Percentiles rank a stretch among this genome's conserved stretches.
phyloP scores from a whole-genome alignment of 495 filamentous ascomycete genomes.

The Oidiodendron maius region DNA sequence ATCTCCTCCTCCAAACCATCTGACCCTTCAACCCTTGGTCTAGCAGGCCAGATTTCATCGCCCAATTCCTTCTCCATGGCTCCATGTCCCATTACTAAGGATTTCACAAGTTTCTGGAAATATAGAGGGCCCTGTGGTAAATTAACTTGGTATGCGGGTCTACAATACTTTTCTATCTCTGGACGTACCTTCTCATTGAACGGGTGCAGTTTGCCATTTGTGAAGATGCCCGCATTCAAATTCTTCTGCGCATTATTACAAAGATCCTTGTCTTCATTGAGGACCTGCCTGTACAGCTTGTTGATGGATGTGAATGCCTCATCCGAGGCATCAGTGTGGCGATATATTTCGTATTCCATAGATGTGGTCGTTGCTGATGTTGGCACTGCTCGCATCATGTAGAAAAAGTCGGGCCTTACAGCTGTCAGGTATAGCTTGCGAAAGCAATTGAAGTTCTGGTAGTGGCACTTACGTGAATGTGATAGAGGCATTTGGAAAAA shows the following conservation, averaged over 20 bases:
- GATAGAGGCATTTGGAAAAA: not conserved
- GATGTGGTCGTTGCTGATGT: conserved; percentile 27
- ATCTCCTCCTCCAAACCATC: not conserved
- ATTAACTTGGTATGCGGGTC: too few species aligned
- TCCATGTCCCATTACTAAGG: conserved; percentile 32
- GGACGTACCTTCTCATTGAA: conserved; percentile 30
- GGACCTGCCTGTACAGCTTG: conserved; percentile 36
- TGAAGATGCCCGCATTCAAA: conserved; percentile 35
- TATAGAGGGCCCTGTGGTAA: too few species aligned
- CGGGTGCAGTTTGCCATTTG: conserved; percentile 41
- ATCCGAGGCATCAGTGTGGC: conserved; percentile 27
- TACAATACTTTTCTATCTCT: too few species aligned
- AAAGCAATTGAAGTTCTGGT: conserved; percentile 2
- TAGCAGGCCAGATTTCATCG: conserved; percentile 43
- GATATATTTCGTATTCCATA: conserved; percentile 44
- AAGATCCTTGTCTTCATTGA: conserved; percentile 41
- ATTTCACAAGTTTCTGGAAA: conserved; percentile 39
- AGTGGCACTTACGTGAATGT: conserved; percentile 13
- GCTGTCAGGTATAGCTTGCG: conserved; percentile 21
- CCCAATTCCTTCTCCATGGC: conserved; percentile 33
- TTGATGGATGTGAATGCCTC: conserved; percentile 38
- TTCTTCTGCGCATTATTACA: conserved; percentile 37
- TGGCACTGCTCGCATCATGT: conserved; percentile 41
- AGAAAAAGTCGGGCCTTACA: conserved; percentile 38
- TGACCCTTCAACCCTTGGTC: conserved; percentile 13